Evolutionary conservation across 2,329 filamentous ascomycete species (phyloP).

Genomic region (Fusarium sarcochroum): DNA sequence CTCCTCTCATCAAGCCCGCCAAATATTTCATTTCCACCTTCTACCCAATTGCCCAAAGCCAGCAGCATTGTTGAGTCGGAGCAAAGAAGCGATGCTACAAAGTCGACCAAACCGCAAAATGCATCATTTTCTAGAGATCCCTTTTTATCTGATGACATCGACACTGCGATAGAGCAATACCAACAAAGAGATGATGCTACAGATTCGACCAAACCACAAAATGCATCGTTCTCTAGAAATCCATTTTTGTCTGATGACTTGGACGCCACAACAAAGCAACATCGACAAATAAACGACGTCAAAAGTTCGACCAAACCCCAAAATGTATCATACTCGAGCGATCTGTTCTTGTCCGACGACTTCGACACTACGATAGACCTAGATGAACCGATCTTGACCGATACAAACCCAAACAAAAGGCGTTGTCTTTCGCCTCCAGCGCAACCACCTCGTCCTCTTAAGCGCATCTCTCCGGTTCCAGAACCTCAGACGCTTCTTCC

Average conservation of each 20-base stretch:
- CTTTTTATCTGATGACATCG: slow-evolving; percentile 56
- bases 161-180: slow-evolving; percentile 54
- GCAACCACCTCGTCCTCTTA: slow-evolving; percentile 22
- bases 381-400: slow-evolving; percentile 46
- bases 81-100: background rate
- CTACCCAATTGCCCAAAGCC: slow-evolving; percentile 3
- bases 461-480: slow-evolving; percentile 29
- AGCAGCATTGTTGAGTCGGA: background rate
- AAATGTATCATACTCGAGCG: slow-evolving; percentile 8
- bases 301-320: background rate
- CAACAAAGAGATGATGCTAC: background rate
- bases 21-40: slow-evolving; percentile 2
- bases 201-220: background rate
- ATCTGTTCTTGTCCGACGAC: slow-evolving; percentile 52
- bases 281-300: background rate
- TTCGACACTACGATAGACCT: slow-evolving; percentile 59
- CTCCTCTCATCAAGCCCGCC: slow-evolving; percentile 56
- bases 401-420: slow-evolving; percentile 50
- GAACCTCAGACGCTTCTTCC: slow-evolving; percentile 21
- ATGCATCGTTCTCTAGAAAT: slow-evolving; percentile 11
- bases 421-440: slow-evolving; percentile 44
- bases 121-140: slow-evolving; percentile 17
- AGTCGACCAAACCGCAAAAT: background rate
- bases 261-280: slow-evolving; percentile 55
- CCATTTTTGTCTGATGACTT: slow-evolving; percentile 55